phyloP scores from a whole-genome alignment of 305 asterid species.

The Fraxinus dipetala region DNA sequence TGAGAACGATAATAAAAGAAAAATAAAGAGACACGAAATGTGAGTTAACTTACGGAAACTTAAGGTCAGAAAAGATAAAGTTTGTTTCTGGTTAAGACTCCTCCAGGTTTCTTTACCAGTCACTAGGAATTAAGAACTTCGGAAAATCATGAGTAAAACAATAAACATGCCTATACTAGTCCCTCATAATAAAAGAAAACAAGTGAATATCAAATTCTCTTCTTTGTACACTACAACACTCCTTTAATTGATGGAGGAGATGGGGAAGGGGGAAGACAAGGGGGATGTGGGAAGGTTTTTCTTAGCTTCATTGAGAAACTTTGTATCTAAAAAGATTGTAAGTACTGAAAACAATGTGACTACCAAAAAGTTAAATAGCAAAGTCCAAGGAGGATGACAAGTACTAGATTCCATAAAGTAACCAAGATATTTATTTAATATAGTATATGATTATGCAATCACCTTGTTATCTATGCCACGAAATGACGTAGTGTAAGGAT shows the following conservation, averaged over 20 bases:
- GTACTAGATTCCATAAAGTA: not conserved
- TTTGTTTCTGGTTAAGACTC: not conserved
- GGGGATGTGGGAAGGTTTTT: not conserved
- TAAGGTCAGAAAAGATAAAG: not conserved
- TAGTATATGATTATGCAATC: slow-evolving; percentile 20
- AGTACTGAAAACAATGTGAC: not conserved
- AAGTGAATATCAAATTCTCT: not conserved
- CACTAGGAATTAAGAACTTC: not conserved
- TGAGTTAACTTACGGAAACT: not conserved
- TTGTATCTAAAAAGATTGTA: not conserved
- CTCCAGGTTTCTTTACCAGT: not conserved
- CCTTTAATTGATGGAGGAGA: not conserved
- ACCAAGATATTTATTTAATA: not conserved
- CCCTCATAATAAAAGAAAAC: not conserved
- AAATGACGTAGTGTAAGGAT: slow-evolving; percentile 90
- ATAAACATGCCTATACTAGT: not conserved
- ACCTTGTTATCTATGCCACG: slow-evolving; percentile 99
- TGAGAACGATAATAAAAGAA: not conserved
- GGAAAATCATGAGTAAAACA: not conserved
- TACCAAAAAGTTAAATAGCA: not conserved
- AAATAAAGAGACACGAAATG: not conserved
- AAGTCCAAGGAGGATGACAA: not conserved
- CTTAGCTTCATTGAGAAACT: not conserved
- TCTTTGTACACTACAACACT: not conserved
- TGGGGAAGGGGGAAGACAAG: not conserved